These are phyloP conservation scores for Pleurotus ostreatus DNA, from an alignment of 768 basidiomycete species.

Conservation along the genomic window DNA sequence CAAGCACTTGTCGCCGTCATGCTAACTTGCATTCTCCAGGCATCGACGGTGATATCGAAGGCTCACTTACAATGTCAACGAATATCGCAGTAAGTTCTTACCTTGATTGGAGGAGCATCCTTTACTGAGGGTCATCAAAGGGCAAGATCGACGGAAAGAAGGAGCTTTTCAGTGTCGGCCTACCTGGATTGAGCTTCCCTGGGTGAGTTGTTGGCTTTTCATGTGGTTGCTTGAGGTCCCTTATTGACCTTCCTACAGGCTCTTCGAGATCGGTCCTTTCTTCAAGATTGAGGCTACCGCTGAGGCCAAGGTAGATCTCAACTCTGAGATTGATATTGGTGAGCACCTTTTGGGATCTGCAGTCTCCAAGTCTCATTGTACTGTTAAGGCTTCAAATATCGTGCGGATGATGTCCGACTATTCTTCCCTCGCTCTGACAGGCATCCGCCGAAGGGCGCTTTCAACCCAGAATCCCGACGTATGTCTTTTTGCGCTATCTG, in stretches of 20 bases:
- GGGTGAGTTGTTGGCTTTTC: slow-evolving; percentile 18
- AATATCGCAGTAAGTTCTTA: not conserved
- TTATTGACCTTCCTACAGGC: not conserved
- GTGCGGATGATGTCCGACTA: slow-evolving; percentile 23
- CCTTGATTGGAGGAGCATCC: not conserved
- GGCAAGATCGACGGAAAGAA: slow-evolving; percentile 18
- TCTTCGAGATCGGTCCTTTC: slow-evolving; percentile 35
- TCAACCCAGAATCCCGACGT: slow-evolving; percentile 26
- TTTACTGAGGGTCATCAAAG: slow-evolving; percentile 7
- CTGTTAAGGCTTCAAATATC: slow-evolving; percentile 23
- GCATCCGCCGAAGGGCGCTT: slow-evolving; percentile 18
- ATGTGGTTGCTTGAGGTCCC: not conserved
- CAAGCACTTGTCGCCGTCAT: no score
- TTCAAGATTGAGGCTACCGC: slow-evolving; percentile 30
- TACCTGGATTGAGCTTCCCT: slow-evolving; percentile 28
- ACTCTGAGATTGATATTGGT: slow-evolving; percentile 24
- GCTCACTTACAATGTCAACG: not conserved
- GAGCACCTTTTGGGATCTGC: not conserved
- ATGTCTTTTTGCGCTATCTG: slow-evolving; percentile 10
- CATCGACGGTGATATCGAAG: slow-evolving; percentile 1
- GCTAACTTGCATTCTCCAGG: not conserved
- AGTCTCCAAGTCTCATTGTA: not conserved
- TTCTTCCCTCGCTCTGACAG: slow-evolving; percentile 31
- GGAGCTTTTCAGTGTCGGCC: slow-evolving; percentile 24
- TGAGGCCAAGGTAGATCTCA: slow-evolving; percentile 24